Base-by-base conservation (phyloP, 345 rosid genomes). In the Bruguiera parviflora region DNA sequence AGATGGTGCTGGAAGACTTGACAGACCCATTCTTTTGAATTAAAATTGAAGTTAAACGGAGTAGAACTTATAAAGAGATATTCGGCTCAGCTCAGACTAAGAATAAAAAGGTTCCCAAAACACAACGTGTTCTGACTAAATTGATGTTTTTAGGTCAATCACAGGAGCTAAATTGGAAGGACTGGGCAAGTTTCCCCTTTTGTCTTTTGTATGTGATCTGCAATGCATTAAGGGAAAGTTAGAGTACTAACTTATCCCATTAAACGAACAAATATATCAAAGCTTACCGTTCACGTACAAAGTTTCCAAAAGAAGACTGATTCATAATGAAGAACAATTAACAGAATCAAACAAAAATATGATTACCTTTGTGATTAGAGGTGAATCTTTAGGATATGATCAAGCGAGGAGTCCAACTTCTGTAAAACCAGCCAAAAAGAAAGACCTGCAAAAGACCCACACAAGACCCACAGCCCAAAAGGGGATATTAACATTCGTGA, bases 1-100 rank as follows among this genome's bases (percentile, higher is more conserved):
- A 55, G 98, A 92, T 70, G 98, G 96, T 63, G 93, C 78, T 32
- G 98, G 98, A 52, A 92, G 95, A 61, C 90, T 87, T 25, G 96
- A 85, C 53, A 92, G 80, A 77, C 97, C 98, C 98, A 92, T 92
- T 24, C 31, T 56, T 56, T 56, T 24, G 31, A 25, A 43, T 11
- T 13, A 43, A 43, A 46, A n/a, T 31, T 29, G 16, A 61, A 61
- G 28, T 13, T 61, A 33, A 61, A 56, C 9, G 29, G 6, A 5
- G 25, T 27, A 18, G 6, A 10, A 56, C 31, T 56, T 56, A 31
- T 10, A 56, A 56, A 27, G 16, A 56, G 59, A 5, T 24, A 15
- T 56, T 1, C 28, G 16, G 25, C 59, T 56, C 59, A 24, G 31
- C 59, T 24, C 59, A 56, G 24, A 56, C 59, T 8, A 56, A 24